Base-by-base conservation (phyloP, 257 asterid species). In the Marsdenia floribunda region DNA sequence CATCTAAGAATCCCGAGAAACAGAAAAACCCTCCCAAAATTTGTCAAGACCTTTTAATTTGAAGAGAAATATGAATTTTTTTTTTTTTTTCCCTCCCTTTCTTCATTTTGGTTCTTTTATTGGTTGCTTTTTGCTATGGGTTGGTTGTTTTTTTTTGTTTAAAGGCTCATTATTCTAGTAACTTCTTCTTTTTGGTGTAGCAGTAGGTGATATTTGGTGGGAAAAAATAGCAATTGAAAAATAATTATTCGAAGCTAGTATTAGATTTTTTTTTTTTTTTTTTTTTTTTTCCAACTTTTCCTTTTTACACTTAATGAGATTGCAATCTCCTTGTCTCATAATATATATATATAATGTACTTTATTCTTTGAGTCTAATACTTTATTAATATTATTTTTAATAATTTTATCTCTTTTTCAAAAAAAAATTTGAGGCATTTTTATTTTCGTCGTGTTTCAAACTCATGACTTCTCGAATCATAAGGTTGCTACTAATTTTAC, bases 41-140 rank as follows among this genome's bases (percentile, higher is more conserved):
- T 64, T 50, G 63, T 61, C 68, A 79, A 13, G 78, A 85, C 73
- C 75, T 83, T 69, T 72, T 87, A 83, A 82, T 87, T 68, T 89
- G 85, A 87, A 49, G 60, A 61, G 8, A 40, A 44, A 26, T 61
- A 15, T 38, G 21, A 38, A 9, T 70, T 40, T 63, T 13, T 16
- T 0, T 52, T 52, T 13, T 52, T 14, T 14, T 52, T 52, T 52
- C 3, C 47, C 71, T 18, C 47, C 71, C 40, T 52, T 19, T 33
- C 54, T 69, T 64, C 5, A 35, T 29, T 58, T 60, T 13, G 13
- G 3, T 22, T 14, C 65, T 69, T 73, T 9, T 46, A 71, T 47
- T 35, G 7, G 42, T 10, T 9, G 33, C 44, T 42, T 59, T 29
- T 46, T 9, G 47, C 21, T 61, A 61, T 70, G 63, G 71, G 44